Percentiles rank a stretch among this genome's conserved stretches.
These are phyloP conservation scores for Penicillium nucicola DNA, from an alignment of 495 filamentous ascomycete genomes.

Conservation along the genomic window DNA sequence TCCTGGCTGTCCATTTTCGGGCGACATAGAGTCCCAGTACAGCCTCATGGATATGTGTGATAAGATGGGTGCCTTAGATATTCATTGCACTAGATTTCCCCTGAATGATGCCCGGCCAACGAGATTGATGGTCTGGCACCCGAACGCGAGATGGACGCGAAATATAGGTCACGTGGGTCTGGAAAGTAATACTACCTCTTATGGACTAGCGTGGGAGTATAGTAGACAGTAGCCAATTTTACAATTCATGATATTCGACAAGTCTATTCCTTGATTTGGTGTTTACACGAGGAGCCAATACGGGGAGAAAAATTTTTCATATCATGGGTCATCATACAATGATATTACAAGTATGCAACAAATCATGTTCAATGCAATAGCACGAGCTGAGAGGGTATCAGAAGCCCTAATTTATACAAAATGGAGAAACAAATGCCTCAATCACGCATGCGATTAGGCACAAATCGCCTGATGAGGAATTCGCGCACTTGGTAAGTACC, in stretches of 20 bases:
- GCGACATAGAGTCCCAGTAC: neutral
- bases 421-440: conserved; percentile 42
- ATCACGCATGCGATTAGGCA: conserved; percentile 74
- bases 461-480: conserved; percentile 76
- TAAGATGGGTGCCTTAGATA: too few relatives aligned
- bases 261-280: too few relatives aligned
- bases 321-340: conserved; percentile 4
- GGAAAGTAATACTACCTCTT: conserved; percentile 29
- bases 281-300: neutral
- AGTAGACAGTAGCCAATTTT: too few relatives aligned
- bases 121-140: neutral
- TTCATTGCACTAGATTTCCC: neutral
- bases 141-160: conserved; percentile 25
- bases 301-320: neutral
- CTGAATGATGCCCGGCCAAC: neutral
- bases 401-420: conserved; percentile 11
- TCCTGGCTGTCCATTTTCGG: conserved; percentile 44
- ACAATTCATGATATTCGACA: too few relatives aligned
- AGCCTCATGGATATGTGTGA: neutral
- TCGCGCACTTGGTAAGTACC: conserved; percentile 77
- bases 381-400: conserved; percentile 11
- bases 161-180: conserved; percentile 39
- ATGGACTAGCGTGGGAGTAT: conserved; percentile 14
- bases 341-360: conserved; percentile 1
- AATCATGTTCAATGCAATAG: conserved; percentile 1